Base-by-base conservation (phyloP, 2,329 filamentous ascomycete genomes). In the Geoglossum cookeanum region DNA sequence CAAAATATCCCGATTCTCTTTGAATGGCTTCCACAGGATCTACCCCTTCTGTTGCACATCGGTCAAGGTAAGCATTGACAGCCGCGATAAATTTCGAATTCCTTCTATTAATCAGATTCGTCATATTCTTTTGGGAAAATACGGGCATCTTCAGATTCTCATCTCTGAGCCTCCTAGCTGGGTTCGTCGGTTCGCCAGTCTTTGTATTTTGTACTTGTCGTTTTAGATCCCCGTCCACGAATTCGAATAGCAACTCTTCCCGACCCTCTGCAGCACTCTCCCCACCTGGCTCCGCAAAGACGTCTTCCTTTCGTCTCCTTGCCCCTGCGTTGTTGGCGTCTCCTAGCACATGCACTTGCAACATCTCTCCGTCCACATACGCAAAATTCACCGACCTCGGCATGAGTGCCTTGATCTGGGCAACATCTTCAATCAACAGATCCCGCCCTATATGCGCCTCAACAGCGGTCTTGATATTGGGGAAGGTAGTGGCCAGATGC, bases 41-140 rank as follows among this genome's bases (percentile, higher is more conserved):
- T 0, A 79, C 59, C 1, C 72, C 74, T 22, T 83, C 75, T 44
- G 78, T 76, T 0, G 75, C 75, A 65, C 89, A 95, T 45, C 79
- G 75, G 61, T 86, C 85, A 59, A 98, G 69, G 64, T 94, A 97
- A 0, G 68, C 70, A 67, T 86, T 85, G 59, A 94, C 76, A 0
- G 90, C 87, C 58, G 80, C 83, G 0, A 75, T 75, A 65, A 97
- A 97, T 66, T 90, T 92, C 56, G 74, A 73, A 64, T 96, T 96
- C 53, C 92, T 77, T 71, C 91, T 92, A 69, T 91, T 88, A 63
- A 98, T 96, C 62, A 96, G 68, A 56, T 76, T 78, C 66, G 85
- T 82, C 85, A 97, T 88, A 70, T 95, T 88, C 68, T 90, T 90
- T 69, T 95, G 90, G 61, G 87, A 88, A 71, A 82, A 96, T 7